These are phyloP conservation scores for Pterocarpus macrocarpus DNA, from an alignment of 306 rosid genomes.

Conservation along the genomic window DNA sequence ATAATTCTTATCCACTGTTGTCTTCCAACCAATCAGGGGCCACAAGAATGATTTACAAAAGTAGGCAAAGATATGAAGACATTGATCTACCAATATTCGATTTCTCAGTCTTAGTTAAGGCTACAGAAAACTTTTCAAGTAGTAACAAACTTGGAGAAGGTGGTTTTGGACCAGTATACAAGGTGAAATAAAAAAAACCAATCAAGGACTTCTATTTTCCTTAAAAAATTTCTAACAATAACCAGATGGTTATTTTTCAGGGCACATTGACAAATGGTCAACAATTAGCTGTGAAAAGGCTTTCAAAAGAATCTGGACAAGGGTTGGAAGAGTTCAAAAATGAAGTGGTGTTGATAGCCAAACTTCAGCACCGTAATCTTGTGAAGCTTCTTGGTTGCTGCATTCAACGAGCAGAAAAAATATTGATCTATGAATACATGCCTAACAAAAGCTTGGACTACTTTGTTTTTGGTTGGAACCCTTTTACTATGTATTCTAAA, in stretches of 20 bases:
- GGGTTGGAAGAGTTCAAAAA: not conserved
- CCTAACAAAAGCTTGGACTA: not conserved
- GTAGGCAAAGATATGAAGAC: not conserved
- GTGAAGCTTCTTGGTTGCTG: not conserved
- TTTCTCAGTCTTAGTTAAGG: not conserved
- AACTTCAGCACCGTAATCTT: not conserved
- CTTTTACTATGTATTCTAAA: not conserved
- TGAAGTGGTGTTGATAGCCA: not conserved
- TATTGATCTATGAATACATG: conserved; percentile 3
- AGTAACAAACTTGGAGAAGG: not conserved
- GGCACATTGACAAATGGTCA: not conserved
- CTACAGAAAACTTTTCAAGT: not conserved
- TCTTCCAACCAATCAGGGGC: not conserved
- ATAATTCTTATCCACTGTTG: too few species aligned
- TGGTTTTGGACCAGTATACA: not conserved
- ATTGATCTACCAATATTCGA: not conserved
- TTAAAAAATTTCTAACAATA: too few species aligned
- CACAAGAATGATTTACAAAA: not conserved
- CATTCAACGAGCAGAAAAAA: not conserved
- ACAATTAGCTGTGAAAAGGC: not conserved
- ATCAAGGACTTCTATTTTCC: not conserved
- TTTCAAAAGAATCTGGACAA: not conserved
- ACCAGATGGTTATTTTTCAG: not conserved
- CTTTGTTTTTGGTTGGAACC: not conserved
- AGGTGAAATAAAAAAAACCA: not conserved